Conservation (phyloP, 257 asterid species). For the Solanum etuberosum region DNA sequence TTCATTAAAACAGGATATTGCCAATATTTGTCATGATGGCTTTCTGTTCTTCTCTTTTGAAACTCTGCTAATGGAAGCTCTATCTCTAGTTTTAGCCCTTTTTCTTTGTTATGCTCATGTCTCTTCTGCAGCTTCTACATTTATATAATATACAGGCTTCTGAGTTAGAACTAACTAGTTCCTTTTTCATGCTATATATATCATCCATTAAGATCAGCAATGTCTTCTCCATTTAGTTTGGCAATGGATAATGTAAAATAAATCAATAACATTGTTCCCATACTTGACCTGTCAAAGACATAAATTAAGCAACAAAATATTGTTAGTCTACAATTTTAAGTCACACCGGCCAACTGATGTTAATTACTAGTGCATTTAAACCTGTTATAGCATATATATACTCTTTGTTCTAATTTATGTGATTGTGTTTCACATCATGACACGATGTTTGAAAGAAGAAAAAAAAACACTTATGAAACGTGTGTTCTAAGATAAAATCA, state of each 20-base stretch:
- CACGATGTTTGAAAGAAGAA: neutral
- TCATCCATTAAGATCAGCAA: constrained; percentile 5
- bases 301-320: neutral
- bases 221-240: constrained; percentile 17
- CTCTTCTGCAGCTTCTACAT: neutral
- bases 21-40: neutral
- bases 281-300: constrained; percentile 35
- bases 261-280: constrained; percentile 56
- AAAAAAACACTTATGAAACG: neutral
- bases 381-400: neutral
- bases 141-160: neutral
- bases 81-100: neutral
- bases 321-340: neutral
- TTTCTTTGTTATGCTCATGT: neutral
- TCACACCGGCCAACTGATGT: neutral
- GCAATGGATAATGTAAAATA: constrained; percentile 44
- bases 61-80: neutral
- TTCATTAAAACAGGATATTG: neutral
- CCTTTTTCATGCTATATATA: neutral
- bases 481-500: neutral
- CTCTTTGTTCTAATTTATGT: no score
- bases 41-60: neutral
- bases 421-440: neutral
- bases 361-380: neutral
- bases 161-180: neutral